Evolutionary conservation across 805 yeast genomes (phyloP), one percentile per base, ranked within the genome.

Genomic region (Candida ficus): DNA sequence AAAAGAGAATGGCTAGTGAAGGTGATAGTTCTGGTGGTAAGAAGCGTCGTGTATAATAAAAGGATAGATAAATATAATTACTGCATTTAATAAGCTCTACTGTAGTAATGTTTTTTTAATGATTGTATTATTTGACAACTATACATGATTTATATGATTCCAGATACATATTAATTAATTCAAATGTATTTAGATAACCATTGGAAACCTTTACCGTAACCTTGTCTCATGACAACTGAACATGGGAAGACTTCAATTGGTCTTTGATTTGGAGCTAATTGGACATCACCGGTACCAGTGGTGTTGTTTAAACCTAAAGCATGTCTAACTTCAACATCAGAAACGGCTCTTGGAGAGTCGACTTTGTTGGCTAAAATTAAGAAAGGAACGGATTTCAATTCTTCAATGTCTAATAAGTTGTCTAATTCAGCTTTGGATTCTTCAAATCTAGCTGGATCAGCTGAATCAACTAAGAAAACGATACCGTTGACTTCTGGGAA

Each of bases 401-500:
- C 99, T 63, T 91, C 96, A 59, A 93, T 93, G 56, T 82, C 83
- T 61, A 93, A 83, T 52, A 93, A 73, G 27, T 95, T 90, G 57
- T 93, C 98, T 62, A 93, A 76, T 70, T 93, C 99, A 33, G 89
- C 88, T 67, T 86, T 84, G 47, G 96, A 84, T 72, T 93, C 99
- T 52, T 85, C 84, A 56, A 93, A 85, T 67, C 99, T 83, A 62
- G 83, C 95, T 29, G 93, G 82, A 62, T 93, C 99, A 41, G 98
- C 98, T 42, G 95, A 95, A 63, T 93, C 99, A 25, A 93, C 97
- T 44, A 93, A 72, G 65, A 85, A 93, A 25, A 93, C 98, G 52
- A 93, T 93, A 42, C 97, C 99, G 64, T 89, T 86, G 37, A 93
- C 99, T 69, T 93, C 99, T 44, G 99, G 99, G 83, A 93, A 93